These are phyloP conservation scores for Graphiopsis chlorocephala DNA, from an alignment of 2,329 filamentous ascomycete genomes.

Conservation along the genomic window DNA sequence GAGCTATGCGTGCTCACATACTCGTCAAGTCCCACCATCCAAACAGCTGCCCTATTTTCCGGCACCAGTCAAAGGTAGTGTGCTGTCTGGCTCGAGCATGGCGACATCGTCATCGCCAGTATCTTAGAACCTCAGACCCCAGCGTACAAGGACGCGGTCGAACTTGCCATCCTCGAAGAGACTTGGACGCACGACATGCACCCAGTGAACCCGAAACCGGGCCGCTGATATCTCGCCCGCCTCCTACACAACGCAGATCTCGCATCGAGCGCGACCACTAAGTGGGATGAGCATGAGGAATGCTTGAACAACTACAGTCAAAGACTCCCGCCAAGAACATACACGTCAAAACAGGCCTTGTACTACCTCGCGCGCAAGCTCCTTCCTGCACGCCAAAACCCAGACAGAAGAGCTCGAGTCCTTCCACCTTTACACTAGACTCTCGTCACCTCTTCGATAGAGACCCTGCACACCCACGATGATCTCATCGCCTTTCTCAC, in stretches of 20 bases:
- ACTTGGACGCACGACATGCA: not conserved
- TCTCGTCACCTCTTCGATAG: no score
- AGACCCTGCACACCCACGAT: no score
- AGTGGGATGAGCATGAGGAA: no score
- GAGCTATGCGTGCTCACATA: not conserved
- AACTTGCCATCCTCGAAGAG: not conserved
- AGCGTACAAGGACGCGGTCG: not conserved
- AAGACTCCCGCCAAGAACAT: no score
- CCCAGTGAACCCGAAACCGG: not conserved
- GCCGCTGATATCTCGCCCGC: not conserved
- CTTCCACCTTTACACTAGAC: no score
- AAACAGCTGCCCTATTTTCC: not conserved
- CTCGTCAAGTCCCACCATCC: not conserved
- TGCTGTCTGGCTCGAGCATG: not conserved
- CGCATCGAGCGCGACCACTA: not conserved
- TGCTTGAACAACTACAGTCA: no score
- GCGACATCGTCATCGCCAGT: not conserved
- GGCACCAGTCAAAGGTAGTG: not conserved
- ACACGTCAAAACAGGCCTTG: no score
- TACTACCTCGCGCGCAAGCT: no score
- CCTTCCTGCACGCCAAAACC: no score
- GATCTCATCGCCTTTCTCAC: no score
- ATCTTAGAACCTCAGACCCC: not conserved
- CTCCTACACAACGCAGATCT: not conserved
- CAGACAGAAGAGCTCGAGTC: no score